Conservation (phyloP, 2,329 filamentous ascomycete genomes). For the Penicillium hordei region DNA sequence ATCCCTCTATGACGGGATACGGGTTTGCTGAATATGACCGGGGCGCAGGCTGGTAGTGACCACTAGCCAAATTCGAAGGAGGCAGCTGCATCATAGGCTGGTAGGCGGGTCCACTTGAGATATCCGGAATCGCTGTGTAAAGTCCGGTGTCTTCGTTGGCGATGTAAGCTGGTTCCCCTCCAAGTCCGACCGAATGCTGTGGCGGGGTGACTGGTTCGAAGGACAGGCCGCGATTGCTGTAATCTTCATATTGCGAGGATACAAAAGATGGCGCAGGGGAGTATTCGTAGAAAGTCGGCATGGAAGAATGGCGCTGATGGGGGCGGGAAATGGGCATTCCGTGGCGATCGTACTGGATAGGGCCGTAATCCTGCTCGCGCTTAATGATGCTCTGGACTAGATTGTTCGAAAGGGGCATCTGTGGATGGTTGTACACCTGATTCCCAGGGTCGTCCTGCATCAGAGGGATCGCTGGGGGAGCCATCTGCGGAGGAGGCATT, state of each 20-base stretch:
- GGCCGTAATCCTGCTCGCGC: constrained; percentile 79
- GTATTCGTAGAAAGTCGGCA: constrained; percentile 98
- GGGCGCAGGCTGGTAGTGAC: constrained; percentile 72
- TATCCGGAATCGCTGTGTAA: constrained; percentile 91
- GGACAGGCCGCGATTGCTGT: constrained; percentile 91
- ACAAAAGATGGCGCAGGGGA: constrained; percentile 97
- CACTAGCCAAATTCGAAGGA: constrained; percentile 76
- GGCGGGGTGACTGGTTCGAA: constrained; percentile 97
- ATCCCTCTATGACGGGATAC: constrained; percentile 95
- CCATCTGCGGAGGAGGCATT: constrained; percentile 90
- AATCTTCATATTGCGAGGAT: constrained; percentile 98
- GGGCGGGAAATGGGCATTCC: constrained; percentile 78
- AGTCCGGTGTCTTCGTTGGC: constrained; percentile 96
- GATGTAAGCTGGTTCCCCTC: constrained; percentile 91
- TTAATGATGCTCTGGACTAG: constrained; percentile 76
- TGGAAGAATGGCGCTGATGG: constrained; percentile 94
- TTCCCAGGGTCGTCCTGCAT: constrained; percentile 63
- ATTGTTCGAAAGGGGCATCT: constrained; percentile 67
- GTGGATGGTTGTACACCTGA: constrained; percentile 63
- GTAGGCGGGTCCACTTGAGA: constrained; percentile 70
- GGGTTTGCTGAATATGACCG: constrained; percentile 71
- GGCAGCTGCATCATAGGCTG: constrained; percentile 90
- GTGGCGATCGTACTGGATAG: constrained; percentile 88
- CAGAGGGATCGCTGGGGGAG: constrained; percentile 60
- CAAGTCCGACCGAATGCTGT: constrained; percentile 78